Evolutionary conservation across 2,329 filamentous ascomycete species (phyloP).

Genomic region (Beauveria australis): DNA sequence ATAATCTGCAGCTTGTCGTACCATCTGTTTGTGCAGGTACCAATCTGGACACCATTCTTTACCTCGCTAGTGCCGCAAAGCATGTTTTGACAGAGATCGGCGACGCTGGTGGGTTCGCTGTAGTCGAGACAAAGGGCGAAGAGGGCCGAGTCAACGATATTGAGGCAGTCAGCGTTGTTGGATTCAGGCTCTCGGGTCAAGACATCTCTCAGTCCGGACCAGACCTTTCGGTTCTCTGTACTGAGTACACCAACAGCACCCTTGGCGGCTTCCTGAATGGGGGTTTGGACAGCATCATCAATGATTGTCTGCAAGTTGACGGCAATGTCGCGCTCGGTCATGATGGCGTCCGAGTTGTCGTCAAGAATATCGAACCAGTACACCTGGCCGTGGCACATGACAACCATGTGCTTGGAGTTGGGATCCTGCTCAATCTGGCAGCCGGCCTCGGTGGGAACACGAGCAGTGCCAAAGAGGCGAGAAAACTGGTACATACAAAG

Average conservation of each 20-base stretch:
- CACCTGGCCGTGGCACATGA: slow-evolving; percentile 89
- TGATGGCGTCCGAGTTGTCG: slow-evolving; percentile 88
- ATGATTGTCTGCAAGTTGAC: slow-evolving; percentile 88
- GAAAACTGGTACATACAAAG: slow-evolving; percentile 99
- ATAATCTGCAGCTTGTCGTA: slow-evolving; percentile 99
- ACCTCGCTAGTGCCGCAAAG: slow-evolving; percentile 90
- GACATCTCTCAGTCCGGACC: slow-evolving; percentile 85
- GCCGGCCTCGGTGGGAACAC: slow-evolving; percentile 87
- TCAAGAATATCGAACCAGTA: slow-evolving; percentile 99
- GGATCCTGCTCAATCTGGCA: slow-evolving; percentile 95
- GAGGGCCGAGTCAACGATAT: slow-evolving; percentile 87
- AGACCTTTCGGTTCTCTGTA: slow-evolving; percentile 92
- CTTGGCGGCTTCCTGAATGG: slow-evolving; percentile 92
- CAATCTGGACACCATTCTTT: slow-evolving; percentile 88
- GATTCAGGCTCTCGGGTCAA: slow-evolving; percentile 78
- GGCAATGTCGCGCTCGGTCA: slow-evolving; percentile 89
- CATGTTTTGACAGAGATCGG: slow-evolving; percentile 96
- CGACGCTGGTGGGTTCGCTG: slow-evolving; percentile 70
- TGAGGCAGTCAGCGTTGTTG: slow-evolving; percentile 93
- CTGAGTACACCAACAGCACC: slow-evolving; percentile 86
- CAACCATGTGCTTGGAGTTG: slow-evolving; percentile 84
- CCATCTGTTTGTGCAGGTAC: slow-evolving; percentile 97
- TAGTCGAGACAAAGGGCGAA: slow-evolving; percentile 92
- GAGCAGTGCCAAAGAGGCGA: slow-evolving; percentile 84
- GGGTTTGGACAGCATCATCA: slow-evolving; percentile 80